These are phyloP conservation scores for Barnettozyma populi DNA, from an alignment of 805 yeast genomes.

Conservation along the genomic window DNA sequence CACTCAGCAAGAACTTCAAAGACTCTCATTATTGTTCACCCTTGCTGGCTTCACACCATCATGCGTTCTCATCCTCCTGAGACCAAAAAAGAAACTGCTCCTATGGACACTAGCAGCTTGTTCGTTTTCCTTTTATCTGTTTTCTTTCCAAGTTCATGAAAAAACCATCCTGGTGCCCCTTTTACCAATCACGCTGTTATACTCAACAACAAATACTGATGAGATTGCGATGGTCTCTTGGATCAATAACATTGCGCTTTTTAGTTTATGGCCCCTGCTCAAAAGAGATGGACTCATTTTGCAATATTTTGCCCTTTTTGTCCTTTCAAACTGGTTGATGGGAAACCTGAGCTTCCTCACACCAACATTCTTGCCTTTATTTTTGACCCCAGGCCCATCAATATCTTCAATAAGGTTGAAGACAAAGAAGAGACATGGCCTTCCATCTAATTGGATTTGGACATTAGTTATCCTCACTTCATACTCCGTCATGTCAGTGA, in stretches of 20 bases:
- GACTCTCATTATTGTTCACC: slow-evolving; percentile 50
- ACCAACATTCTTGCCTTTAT: slow-evolving; percentile 36
- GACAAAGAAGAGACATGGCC: slow-evolving; percentile 34
- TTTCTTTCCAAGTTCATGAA: slow-evolving; percentile 95
- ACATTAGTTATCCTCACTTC: slow-evolving; percentile 44
- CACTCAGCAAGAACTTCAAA: slow-evolving; percentile 51
- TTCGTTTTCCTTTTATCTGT: slow-evolving; percentile 82
- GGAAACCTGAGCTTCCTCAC: slow-evolving; percentile 56
- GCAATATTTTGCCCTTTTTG: slow-evolving; percentile 61
- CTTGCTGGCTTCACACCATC: slow-evolving; percentile 51
- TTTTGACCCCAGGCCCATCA: slow-evolving; percentile 41
- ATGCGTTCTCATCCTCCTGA: slow-evolving; percentile 42
- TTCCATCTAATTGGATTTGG: slow-evolving; percentile 49
- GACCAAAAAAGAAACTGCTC: slow-evolving; percentile 45
- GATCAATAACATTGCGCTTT: slow-evolving; percentile 79
- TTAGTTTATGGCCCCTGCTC: slow-evolving; percentile 84
- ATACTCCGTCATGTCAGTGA: slow-evolving; percentile 42
- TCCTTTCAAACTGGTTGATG: slow-evolving; percentile 74
- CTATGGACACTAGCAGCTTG: slow-evolving; percentile 77
- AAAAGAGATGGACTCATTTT: slow-evolving; percentile 66
- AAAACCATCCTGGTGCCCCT: slow-evolving; percentile 86
- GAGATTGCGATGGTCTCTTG: slow-evolving; percentile 74
- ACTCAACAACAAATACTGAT: slow-evolving; percentile 45
- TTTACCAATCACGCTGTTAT: slow-evolving; percentile 71
- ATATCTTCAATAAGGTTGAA: slow-evolving; percentile 28